Conservation (phyloP, 2,329 filamentous ascomycete genomes). For the Mollisia scopiformis region DNA sequence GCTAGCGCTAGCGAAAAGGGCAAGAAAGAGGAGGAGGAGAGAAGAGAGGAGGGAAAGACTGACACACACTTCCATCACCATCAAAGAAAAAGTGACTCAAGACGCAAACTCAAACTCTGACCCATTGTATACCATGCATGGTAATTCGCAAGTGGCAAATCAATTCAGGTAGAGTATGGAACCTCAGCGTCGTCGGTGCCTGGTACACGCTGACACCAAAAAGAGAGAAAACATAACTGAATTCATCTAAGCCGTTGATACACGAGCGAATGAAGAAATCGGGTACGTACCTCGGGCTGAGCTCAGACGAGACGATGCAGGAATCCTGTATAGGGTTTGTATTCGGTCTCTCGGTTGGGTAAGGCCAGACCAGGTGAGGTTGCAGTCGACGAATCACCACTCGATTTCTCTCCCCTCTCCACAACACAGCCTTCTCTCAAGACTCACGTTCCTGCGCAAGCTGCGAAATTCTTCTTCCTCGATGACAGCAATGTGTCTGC, state of each 20-base stretch:
- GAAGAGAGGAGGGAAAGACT: not conserved
- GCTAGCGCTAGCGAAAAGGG: not conserved
- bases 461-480: not conserved
- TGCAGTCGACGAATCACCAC: not conserved
- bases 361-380: not conserved
- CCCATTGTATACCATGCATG: no score
- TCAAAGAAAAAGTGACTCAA: constrained; percentile 4
- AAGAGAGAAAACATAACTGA: not conserved
- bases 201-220: not conserved
- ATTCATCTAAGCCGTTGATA: not conserved
- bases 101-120: not conserved
- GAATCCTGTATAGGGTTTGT: no score
- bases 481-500: not conserved
- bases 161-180: no score
- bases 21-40: no score
- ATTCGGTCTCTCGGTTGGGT: not conserved
- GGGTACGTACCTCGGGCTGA: not conserved
- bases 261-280: not conserved
- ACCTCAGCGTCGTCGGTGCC: not conserved
- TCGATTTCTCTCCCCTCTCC: not conserved
- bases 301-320: no score
- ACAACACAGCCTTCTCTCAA: constrained; percentile 15
- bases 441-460: constrained; percentile 10
- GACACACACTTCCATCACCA: not conserved
- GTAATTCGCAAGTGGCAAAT: no score